Conservation (phyloP, 2,329 filamentous ascomycete genomes). For the Epichloe scottii region DNA sequence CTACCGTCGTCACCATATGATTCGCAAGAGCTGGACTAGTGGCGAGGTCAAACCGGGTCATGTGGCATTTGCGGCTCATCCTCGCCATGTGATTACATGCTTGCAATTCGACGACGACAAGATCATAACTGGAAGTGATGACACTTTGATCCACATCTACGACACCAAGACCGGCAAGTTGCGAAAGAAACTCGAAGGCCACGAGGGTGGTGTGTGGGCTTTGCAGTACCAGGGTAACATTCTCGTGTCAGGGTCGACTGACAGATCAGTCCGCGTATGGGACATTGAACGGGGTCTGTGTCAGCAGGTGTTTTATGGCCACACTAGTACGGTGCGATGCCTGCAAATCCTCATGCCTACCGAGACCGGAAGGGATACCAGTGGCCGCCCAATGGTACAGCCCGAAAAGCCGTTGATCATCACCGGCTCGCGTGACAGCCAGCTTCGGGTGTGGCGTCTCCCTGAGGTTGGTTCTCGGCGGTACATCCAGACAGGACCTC, state of each 20-base stretch:
- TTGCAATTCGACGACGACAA: constrained; percentile 97
- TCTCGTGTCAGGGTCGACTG: constrained; percentile 89
- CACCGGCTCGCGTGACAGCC: constrained; percentile 90
- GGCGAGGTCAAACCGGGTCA: constrained; percentile 76
- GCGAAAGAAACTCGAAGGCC: constrained; percentile 72
- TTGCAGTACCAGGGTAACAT: constrained; percentile 93
- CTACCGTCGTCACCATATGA: constrained; percentile 84
- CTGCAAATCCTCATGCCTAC: constrained; percentile 87
- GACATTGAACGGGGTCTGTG: constrained; percentile 89
- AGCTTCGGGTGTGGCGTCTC: constrained; percentile 85
- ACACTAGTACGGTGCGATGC: constrained; percentile 93
- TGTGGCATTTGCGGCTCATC: constrained; percentile 91
- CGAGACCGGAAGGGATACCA: constrained; percentile 55
- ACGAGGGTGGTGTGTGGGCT: constrained; percentile 96
- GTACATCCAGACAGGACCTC: constrained; percentile 68
- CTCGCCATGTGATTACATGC: constrained; percentile 92
- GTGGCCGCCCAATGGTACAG: constrained; percentile 73
- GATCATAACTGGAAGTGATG: constrained; percentile 93
- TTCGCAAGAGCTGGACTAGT: constrained; percentile 84
- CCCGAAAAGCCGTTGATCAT: constrained; percentile 93
- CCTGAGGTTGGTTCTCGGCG: constrained; percentile 66
- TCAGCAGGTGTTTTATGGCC: constrained; percentile 92
- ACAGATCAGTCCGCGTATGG: constrained; percentile 98
- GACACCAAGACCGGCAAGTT: constrained; percentile 89
- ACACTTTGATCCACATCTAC: constrained; percentile 95